These are phyloP conservation scores for Plasmodium coatneyi DNA, from an alignment of 169 alveolate genomes.

Conservation along the genomic window DNA sequence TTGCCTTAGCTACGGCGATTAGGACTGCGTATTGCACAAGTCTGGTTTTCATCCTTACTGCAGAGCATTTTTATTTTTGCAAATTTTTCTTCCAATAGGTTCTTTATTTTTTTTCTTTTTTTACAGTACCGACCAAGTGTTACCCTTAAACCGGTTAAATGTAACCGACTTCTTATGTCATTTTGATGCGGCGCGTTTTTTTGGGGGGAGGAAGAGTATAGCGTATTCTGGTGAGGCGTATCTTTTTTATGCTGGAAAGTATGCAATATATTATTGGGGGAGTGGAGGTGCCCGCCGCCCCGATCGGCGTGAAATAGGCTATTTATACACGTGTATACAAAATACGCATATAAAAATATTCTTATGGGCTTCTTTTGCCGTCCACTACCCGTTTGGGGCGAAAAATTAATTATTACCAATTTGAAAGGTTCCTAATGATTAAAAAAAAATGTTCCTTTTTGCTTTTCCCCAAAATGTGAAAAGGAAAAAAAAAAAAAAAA, in stretches of 20 bases:
- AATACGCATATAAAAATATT: background rate
- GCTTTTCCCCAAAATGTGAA: background rate
- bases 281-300: background rate
- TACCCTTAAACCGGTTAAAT: background rate
- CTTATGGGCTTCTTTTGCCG: background rate
- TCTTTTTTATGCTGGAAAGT: background rate
- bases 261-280: background rate
- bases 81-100: background rate
- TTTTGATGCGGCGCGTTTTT: background rate
- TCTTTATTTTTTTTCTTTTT: background rate
- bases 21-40: background rate
- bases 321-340: background rate
- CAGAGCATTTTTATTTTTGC: background rate
- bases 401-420: background rate
- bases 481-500: slow-evolving; percentile 37
- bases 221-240: background rate
- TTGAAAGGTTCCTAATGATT: background rate
- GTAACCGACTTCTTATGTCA: background rate
- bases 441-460: background rate
- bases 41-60: slow-evolving; percentile 3
- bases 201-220: background rate
- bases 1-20: background rate
- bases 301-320: background rate
- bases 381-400: background rate
- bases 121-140: background rate